Evolutionary conservation across 2,329 filamentous ascomycete species (phyloP), one percentile per base, ranked within the genome.

Genomic region (Hymenoscyphus occultus): DNA sequence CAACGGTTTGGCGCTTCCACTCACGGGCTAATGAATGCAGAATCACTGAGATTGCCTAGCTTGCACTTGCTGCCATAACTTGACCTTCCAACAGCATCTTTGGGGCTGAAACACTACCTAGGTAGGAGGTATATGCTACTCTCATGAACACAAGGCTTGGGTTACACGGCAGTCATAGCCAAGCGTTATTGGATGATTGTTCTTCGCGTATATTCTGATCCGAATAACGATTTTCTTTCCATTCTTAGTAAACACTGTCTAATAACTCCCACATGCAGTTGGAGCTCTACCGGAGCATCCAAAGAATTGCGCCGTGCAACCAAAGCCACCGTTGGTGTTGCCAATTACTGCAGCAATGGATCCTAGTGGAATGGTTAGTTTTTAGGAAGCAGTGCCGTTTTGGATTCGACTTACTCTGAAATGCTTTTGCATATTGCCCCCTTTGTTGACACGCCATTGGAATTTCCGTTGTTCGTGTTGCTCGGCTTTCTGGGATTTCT

Each of bases 381-480:
- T 75, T 69, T 56, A 56, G 56, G 35, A 39, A 22, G 39, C 9
- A 35, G 58, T 59, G 45, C 6, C 16, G 22, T 39, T 28, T 35
- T 16, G 10, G 14, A 42, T 57, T 42, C 51, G 28, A 79, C 82
- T 78, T 79, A 84, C 84, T 74, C 88, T 82, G 82, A 84, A 90
- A 76, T 90, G 87, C 79, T 90, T 90, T 66, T 76, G 75, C 57
- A 69, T 80, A 79, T 97, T 97, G 67, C 80, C 83, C 73, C 85
- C 85, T 80, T 86, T 90, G 74, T 94, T 89, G 73, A 92, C 84
- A 39, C 85, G 84, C 79, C 87, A 90, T 68, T 90, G 84, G 71
- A 88, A 88, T 68, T 83, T 83, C 73, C 84, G 86, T 68, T 83
- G 80, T 35, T 85, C 82, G 61, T 85, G 81, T 68, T 89, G 82